Conservation (phyloP, 441 rosid genomes). For the Dalechampia spathulata region DNA sequence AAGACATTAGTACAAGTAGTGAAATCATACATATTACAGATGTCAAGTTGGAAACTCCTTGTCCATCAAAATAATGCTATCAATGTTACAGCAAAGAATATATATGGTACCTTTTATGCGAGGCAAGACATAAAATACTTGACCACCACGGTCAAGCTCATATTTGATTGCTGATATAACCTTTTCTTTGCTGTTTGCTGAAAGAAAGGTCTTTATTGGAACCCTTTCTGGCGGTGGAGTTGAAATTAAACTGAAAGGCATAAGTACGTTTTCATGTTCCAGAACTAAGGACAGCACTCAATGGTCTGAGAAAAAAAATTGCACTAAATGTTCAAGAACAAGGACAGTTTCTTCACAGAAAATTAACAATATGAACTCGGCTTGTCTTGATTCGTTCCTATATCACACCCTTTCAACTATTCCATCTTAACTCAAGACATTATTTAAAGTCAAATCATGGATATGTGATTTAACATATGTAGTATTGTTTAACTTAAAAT, state of each 20-base stretch:
- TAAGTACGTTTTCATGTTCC: slow-evolving; percentile 13
- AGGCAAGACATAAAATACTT: slow-evolving; percentile 94
- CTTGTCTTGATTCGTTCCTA: too few relatives aligned
- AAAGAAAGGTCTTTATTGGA: slow-evolving; percentile 90
- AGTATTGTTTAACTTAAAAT: neutral
- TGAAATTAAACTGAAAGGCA: slow-evolving; percentile 68
- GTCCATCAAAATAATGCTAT: neutral
- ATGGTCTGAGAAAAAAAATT: slow-evolving; percentile 1
- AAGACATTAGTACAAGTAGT: neutral
- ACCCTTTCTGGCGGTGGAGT: slow-evolving; percentile 99
- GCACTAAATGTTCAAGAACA: neutral
- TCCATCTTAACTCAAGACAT: too few relatives aligned
- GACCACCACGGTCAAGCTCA: slow-evolving; percentile 89
- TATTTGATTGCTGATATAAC: slow-evolving; percentile 64
- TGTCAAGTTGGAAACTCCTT: neutral
- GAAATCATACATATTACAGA: neutral
- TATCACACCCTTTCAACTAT: too few relatives aligned
- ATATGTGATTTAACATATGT: too few relatives aligned
- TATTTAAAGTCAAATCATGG: too few relatives aligned
- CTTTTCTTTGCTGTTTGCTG: slow-evolving; percentile 52
- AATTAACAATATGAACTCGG: too few relatives aligned
- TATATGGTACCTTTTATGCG: slow-evolving; percentile 72
- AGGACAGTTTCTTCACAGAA: neutral
- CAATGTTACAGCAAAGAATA: slow-evolving; percentile 1
- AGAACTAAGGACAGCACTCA: slow-evolving; percentile 4